Evolutionary conservation across 1,139 yeast genomes (phyloP).

Genomic region (Blastobotrys arbuscula): DNA sequence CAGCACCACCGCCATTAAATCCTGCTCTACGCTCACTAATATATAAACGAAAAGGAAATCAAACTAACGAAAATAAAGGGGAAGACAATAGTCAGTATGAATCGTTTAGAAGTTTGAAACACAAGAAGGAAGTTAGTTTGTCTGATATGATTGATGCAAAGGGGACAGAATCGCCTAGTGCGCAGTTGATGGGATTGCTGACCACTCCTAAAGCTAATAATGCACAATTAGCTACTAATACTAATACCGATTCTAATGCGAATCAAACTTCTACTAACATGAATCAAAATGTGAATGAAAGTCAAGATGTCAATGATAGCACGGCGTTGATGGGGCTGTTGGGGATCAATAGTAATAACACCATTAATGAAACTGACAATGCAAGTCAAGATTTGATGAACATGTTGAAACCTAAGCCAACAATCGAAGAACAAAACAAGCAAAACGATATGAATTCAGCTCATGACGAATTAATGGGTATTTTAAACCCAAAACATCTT

Average conservation of each 20-base stretch:
- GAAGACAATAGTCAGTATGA: slow-evolving; percentile 1
- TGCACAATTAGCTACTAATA: neutral
- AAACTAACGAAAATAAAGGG: neutral
- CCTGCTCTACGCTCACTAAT: slow-evolving; percentile 28
- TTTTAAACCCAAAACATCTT: neutral
- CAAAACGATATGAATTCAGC: neutral
- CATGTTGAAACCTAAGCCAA: slow-evolving; percentile 9
- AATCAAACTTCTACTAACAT: too few species aligned
- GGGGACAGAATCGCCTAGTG: neutral
- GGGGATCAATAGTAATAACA: neutral
- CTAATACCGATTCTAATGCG: too few species aligned
- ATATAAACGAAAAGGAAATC: slow-evolving; percentile 16
- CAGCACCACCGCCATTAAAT: slow-evolving; percentile 31
- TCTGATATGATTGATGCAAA: slow-evolving; percentile 4
- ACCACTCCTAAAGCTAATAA: neutral
- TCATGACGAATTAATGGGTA: neutral
- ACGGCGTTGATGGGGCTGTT: slow-evolving; percentile 18
- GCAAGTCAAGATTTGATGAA: slow-evolving; percentile 7
- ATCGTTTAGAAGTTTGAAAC: slow-evolving; percentile 1
- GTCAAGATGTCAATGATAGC: neutral
- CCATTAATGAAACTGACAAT: neutral
- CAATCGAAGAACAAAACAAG: neutral
- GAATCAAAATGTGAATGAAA: neutral
- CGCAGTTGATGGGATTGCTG: slow-evolving; percentile 9
- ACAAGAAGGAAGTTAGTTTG: slow-evolving; percentile 1